phyloP scores from a whole-genome alignment of 2,329 filamentous ascomycete species.

The Graphilbum fragrans region DNA sequence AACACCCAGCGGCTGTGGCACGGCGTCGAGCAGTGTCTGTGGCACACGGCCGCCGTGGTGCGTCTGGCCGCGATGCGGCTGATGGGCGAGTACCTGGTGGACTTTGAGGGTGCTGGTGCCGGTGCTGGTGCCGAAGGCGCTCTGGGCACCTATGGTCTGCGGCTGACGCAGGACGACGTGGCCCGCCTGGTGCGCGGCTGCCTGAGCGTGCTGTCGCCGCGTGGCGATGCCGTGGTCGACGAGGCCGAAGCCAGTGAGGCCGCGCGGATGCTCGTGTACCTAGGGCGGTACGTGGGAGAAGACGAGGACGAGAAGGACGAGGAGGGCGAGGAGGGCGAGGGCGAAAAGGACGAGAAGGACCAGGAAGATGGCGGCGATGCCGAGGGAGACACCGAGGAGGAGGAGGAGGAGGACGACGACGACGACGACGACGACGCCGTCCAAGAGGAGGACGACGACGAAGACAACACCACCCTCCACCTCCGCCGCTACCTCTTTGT shows the following conservation, averaged over 20 bases:
- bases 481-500: conserved; percentile 52
- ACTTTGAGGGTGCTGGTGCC: conserved; percentile 56
- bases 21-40: conserved; percentile 54
- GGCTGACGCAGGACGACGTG: conserved; percentile 53
- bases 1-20: conserved; percentile 48
- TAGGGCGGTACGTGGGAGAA: conserved; percentile 49
- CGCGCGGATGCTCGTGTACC: conserved; percentile 71
- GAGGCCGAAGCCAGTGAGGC: conserved; percentile 69
- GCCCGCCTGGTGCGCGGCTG: conserved; percentile 39
- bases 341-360: conserved; percentile 31
- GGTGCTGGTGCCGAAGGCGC: conserved; percentile 29
- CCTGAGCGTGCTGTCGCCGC: conserved; percentile 43
- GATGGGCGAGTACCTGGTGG: conserved; percentile 64
- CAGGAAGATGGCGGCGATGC: not conserved
- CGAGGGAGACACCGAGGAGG: not conserved
- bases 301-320: conserved; percentile 37
- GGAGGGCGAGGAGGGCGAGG: conserved; percentile 28
- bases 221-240: conserved; percentile 40
- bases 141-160: conserved; percentile 57
- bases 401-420: not conserved
- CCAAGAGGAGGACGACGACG: not conserved
- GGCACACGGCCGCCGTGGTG: conserved; percentile 60
- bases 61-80: conserved; percentile 67
- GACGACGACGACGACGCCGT: not conserved
- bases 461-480: conserved; percentile 11